Conservation (phyloP, 352 stramenopile species). For the Globisporangium rhizosaccharum region DNA sequence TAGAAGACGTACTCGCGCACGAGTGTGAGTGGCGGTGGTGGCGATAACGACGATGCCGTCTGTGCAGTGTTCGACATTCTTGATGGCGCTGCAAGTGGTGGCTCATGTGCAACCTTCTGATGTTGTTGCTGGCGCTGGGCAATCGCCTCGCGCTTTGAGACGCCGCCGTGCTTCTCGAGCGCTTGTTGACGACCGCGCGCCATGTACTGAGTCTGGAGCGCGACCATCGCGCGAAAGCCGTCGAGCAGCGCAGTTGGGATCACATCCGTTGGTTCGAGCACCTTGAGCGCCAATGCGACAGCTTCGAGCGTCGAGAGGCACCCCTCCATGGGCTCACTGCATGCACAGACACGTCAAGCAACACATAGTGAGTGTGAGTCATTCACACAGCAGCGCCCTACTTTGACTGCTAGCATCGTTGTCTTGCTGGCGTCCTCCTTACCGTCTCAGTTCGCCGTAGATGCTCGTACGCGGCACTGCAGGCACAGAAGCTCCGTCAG, state of each 20-base stretch:
- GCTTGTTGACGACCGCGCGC: constrained; percentile 21
- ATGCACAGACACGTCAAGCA: not conserved
- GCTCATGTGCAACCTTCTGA: not conserved
- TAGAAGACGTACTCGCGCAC: constrained; percentile 58
- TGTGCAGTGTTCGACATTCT: not conserved
- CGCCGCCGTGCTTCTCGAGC: constrained; percentile 28
- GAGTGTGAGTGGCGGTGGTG: constrained; percentile 1
- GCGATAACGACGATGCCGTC: not conserved
- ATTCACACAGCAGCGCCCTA: not conserved
- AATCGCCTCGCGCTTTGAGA: constrained; percentile 39
- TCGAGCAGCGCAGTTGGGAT: constrained; percentile 25
- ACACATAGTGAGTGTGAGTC: not conserved
- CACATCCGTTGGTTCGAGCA: constrained; percentile 30
- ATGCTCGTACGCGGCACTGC: constrained; percentile 28
- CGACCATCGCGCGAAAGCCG: constrained; percentile 57
- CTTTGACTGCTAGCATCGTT: not conserved
- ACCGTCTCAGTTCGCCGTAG: constrained; percentile 57
- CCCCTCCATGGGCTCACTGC: constrained; percentile 65
- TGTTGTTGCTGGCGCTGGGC: constrained; percentile 16
- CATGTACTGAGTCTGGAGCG: constrained; percentile 43
- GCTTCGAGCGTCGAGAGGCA: constrained; percentile 75
- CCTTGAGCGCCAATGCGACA: constrained; percentile 36
- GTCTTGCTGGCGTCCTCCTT: not conserved
- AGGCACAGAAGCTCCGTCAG: not conserved
- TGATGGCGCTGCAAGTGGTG: too few relatives aligned